Evolutionary conservation across 1,284 basidiomycete genomes (phyloP), one percentile per base, ranked within the genome.

Genomic region (Trichosporon sp.): DNA sequence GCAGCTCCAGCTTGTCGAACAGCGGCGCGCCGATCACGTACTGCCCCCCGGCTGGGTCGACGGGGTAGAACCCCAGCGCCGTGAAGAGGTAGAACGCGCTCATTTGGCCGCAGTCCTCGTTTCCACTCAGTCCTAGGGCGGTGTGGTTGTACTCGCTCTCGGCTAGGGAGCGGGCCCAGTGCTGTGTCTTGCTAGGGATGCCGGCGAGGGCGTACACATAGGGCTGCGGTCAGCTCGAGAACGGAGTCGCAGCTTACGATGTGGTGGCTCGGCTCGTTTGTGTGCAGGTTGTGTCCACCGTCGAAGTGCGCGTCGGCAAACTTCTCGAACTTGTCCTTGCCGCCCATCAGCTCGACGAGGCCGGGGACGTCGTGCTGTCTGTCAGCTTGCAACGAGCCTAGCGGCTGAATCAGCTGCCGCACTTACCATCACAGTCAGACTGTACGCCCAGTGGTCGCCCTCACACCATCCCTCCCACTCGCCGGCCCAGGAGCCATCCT

Each of bases 51-150:
- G 91, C 90, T 0, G 92, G 91, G 78, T 92, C 89, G 67, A 94
- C 91, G n/a, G 92, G 92, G 77, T 94, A 94, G 83, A 94, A 91
- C 0, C 92, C 92, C 78, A 94, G 86, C 1, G 91, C 89, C 61
- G 89, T 90, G 83, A 93, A 94, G 11, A 93, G 86, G 78, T 91
- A 93, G 92, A 92, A 94, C 0, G 92, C 90, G 76, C 90, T 91
- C 91, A 93, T 93, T 80, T 94, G 92, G 0, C 92, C 92, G 76
- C 92, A 93, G 77, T 94, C 92, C 80, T 94, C 92, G 77, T 94
- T 94, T 89, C 77, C 81, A 7, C 74, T 78, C n/a, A 79, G 73
- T 6, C 77, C 80, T 35, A 66, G 72, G 10, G 89, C 86, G 0
- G 89, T 89, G 69, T 89, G 88, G 75, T 91, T 90, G 80, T 92